phyloP scores from a whole-genome alignment of 2,329 filamentous ascomycete species.

The Amylocarpus encephaloides region DNA sequence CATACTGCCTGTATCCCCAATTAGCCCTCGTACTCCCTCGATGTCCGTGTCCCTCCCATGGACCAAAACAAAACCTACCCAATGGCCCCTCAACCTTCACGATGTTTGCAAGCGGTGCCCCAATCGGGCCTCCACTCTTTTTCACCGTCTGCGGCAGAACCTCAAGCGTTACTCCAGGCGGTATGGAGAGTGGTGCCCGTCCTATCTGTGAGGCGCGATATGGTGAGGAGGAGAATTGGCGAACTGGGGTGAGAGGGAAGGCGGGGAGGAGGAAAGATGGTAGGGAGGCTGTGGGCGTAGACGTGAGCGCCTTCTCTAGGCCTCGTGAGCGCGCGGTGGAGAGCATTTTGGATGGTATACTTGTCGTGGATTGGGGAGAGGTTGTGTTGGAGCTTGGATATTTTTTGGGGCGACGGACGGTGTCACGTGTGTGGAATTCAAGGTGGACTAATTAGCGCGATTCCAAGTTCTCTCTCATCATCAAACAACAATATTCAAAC shows the following conservation, averaged over 20 bases:
- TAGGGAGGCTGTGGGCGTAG: constrained; percentile 46
- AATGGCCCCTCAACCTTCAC: constrained; percentile 76
- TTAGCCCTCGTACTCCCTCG: constrained; percentile 4
- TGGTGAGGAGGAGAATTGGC: constrained; percentile 67
- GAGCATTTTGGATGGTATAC: constrained; percentile 47
- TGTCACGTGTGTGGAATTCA: too few relatives aligned
- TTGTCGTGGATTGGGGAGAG: not conserved
- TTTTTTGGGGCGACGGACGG: too few relatives aligned
- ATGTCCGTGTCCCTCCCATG: not conserved
- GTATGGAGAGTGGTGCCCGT: constrained; percentile 70
- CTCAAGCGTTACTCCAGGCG: constrained; percentile 73
- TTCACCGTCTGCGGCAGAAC: constrained; percentile 50
- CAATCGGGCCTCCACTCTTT: constrained; percentile 12
- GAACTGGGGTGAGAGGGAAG: constrained; percentile 46
- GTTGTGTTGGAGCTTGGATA: too few relatives aligned
- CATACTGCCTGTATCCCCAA: constrained; percentile 54
- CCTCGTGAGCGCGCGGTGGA: constrained; percentile 55
- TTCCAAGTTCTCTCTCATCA: too few relatives aligned
- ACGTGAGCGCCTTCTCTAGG: constrained; percentile 49
- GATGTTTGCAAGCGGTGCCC: constrained; percentile 39
- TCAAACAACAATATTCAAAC: too few relatives aligned
- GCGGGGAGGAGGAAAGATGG: constrained; percentile 69
- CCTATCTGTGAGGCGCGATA: constrained; percentile 75
- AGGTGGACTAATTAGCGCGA: too few relatives aligned
- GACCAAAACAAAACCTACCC: constrained; percentile 40